phyloP scores from a whole-genome alignment of 2,329 filamentous ascomycete species.

The Sporothrix sp. region DNA sequence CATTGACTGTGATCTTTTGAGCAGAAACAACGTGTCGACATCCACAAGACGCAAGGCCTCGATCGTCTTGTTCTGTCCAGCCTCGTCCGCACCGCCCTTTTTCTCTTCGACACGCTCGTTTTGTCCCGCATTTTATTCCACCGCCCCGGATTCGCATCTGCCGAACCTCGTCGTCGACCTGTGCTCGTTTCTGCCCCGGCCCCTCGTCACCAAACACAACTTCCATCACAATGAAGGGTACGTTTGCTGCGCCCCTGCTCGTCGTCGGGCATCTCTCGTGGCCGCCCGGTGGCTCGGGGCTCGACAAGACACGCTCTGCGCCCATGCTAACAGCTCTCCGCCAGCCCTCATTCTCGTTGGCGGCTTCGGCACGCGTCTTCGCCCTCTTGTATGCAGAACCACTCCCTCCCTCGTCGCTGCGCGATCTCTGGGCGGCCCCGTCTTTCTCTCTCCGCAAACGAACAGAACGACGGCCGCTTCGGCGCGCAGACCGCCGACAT shows the following conservation, averaged over 20 bases:
- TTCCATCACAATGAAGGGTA: constrained; percentile 33
- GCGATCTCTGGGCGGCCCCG: no score
- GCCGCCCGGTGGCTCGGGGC: no score
- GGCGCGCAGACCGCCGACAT: background rate
- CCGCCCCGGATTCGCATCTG: background rate
- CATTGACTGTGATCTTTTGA: background rate
- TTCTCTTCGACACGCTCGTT: constrained; percentile 16
- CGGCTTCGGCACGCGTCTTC: constrained; percentile 95
- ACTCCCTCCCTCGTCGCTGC: background rate
- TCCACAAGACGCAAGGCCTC: no score
- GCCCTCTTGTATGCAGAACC: constrained; percentile 68
- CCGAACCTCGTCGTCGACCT: constrained; percentile 9
- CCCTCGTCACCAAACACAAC: constrained; percentile 7
- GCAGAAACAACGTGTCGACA: no score
- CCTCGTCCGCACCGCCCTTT: background rate
- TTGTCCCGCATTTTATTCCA: background rate
- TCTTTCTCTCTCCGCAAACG: no score
- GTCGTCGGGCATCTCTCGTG: no score
- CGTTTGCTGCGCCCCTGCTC: constrained; percentile 11
- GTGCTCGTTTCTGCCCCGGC: constrained; percentile 13
- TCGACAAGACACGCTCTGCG: background rate
- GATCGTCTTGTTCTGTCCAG: background rate
- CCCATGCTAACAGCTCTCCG: constrained; percentile 14
- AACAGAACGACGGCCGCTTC: no score
- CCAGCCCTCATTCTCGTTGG: constrained; percentile 96